These are phyloP conservation scores for Austropuccinia psidii DNA, from an alignment of 1,284 basidiomycete species.

Conservation along the genomic window DNA sequence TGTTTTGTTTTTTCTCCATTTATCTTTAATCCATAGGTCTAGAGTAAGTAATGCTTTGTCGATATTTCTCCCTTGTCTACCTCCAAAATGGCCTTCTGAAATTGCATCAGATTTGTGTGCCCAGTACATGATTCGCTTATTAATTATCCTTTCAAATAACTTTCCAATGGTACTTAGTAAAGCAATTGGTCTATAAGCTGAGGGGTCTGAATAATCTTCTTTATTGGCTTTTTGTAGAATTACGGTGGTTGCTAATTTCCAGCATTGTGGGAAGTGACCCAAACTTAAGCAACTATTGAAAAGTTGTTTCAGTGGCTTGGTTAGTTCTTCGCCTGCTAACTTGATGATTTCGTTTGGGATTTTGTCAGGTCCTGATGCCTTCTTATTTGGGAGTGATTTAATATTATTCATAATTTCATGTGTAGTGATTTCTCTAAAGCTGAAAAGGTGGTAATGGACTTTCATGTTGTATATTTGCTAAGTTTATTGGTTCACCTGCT, in stretches of 20 bases:
- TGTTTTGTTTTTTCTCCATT: slow-evolving; percentile 13
- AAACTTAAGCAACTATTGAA: not conserved
- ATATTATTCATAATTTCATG: not conserved
- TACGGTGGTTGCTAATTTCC: not conserved
- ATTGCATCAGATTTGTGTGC: not conserved
- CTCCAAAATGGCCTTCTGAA: slow-evolving; percentile 6
- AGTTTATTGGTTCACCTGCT: no score
- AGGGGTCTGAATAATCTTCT: not conserved
- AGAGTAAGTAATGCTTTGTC: not conserved
- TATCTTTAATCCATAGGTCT: not conserved
- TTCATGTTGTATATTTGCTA: no score
- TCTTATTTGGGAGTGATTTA: not conserved
- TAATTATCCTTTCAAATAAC: slow-evolving; percentile 1
- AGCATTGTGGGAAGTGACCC: slow-evolving; percentile 3
- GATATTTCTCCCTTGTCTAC: not conserved
- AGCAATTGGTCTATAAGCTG: slow-evolving; percentile 15
- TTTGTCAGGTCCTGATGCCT: not conserved
- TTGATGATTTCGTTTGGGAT: not conserved
- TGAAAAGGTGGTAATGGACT: no score
- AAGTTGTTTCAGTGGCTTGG: not conserved
- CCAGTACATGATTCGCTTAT: slow-evolving; percentile 1
- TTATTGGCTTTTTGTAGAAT: slow-evolving; percentile 1
- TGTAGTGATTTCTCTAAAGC: no score
- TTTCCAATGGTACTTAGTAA: slow-evolving; percentile 12
- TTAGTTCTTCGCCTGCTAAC: no score